Evolutionary conservation across 371 early-diverging fungal genomes (phyloP).

Genomic region (Mortierella sp.): DNA sequence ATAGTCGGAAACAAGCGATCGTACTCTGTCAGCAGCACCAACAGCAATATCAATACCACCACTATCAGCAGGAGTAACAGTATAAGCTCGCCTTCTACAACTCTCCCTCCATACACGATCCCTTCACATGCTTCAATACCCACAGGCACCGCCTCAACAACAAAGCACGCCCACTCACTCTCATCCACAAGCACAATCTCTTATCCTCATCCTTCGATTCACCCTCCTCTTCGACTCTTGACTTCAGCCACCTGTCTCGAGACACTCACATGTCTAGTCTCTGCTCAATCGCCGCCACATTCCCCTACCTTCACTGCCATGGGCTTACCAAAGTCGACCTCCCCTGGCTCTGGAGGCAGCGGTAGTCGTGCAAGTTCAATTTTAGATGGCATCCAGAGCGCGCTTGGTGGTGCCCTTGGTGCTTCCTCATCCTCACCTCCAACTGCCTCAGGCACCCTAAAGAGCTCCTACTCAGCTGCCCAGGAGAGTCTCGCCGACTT

Average conservation of each 20-base stretch:
- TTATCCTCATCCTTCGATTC: constrained; percentile 34
- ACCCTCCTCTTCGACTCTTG: constrained; percentile 48
- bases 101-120: not conserved
- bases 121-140: not conserved
- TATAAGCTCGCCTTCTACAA: not conserved
- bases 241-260: constrained; percentile 50
- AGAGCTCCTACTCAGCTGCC: constrained; percentile 42
- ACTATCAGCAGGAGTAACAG: not conserved
- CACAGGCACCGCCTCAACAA: constrained; percentile 1
- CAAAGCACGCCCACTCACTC: constrained; percentile 28
- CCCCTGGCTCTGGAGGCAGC: constrained; percentile 16
- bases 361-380: constrained; percentile 46
- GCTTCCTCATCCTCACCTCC: constrained; percentile 16
- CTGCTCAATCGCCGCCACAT: constrained; percentile 53
- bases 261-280: constrained; percentile 44
- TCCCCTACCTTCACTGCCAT: constrained; percentile 47
- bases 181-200: constrained; percentile 19
- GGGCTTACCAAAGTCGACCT: constrained; percentile 25
- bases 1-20: not conserved
- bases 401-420: constrained; percentile 25
- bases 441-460: constrained; percentile 6
- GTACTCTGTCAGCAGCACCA: not conserved
- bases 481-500: constrained; percentile 48
- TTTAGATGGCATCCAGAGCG: constrained; percentile 51
- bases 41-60: constrained; percentile 15